Evolutionary conservation across 805 yeast genomes (phyloP).

Genomic region (Barnettozyma californica): DNA sequence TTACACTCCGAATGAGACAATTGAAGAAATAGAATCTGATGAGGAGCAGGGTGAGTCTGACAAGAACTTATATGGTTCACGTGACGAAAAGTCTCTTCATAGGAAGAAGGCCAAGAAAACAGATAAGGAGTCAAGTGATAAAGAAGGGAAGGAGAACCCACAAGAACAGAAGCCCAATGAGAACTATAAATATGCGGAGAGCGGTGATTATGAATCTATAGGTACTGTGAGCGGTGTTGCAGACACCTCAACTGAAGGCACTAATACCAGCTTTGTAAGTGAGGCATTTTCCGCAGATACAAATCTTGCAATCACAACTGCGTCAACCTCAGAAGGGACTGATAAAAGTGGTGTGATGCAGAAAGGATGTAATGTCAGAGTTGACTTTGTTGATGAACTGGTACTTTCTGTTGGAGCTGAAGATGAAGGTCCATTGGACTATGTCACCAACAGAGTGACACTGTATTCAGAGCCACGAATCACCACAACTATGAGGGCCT

Average conservation of each 20-base stretch:
- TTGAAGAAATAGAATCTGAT: neutral
- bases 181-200: too few relatives aligned
- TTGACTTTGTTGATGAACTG: neutral
- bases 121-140: neutral
- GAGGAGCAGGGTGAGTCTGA: neutral
- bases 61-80: neutral
- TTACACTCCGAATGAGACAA: neutral
- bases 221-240: neutral
- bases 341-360: neutral
- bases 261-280: neutral
- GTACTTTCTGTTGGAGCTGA: neutral
- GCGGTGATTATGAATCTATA: too few relatives aligned
- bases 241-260: neutral
- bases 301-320: neutral
- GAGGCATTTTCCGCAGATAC: neutral
- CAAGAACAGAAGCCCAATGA: too few relatives aligned
- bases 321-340: neutral
- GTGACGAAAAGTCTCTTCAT: neutral
- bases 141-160: too few relatives aligned
- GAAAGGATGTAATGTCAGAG: too few relatives aligned
- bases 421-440: neutral
- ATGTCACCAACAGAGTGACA: neutral
- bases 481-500: too few relatives aligned
- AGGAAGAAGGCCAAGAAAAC: neutral
- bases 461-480: neutral